Evolutionary conservation across 495 filamentous ascomycete genomes (phyloP).

Genomic region (Penicillium manginii): DNA sequence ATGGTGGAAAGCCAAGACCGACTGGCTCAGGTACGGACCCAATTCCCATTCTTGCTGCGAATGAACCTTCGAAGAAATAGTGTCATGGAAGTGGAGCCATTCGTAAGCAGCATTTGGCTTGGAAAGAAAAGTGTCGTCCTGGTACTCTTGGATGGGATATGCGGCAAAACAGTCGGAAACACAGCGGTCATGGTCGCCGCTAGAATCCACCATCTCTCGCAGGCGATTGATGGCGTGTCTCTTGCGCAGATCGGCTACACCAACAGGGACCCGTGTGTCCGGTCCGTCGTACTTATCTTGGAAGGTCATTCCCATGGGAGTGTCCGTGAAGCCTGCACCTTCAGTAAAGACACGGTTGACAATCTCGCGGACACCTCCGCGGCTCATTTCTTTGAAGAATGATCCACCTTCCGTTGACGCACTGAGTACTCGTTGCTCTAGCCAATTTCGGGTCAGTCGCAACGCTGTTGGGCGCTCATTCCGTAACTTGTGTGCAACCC

Average conservation of each 20-base stretch:
- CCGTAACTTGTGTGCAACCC: slow-evolving; percentile 82
- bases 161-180: slow-evolving; percentile 79
- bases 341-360: slow-evolving; percentile 85
- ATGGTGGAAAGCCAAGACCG: slow-evolving; percentile 87
- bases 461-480: slow-evolving; percentile 43
- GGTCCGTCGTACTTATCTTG: slow-evolving; percentile 36
- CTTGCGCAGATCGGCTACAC: slow-evolving; percentile 75
- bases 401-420: slow-evolving; percentile 74
- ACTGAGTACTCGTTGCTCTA: slow-evolving; percentile 76
- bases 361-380: slow-evolving; percentile 80
- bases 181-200: slow-evolving; percentile 86
- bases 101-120: slow-evolving; percentile 88
- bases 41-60: slow-evolving; percentile 87
- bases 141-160: slow-evolving; percentile 84
- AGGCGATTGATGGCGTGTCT: slow-evolving; percentile 76
- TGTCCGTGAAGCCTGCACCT: slow-evolving; percentile 80
- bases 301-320: slow-evolving; percentile 37
- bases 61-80: slow-evolving; percentile 73
- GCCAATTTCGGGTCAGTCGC: slow-evolving; percentile 76
- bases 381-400: slow-evolving; percentile 74
- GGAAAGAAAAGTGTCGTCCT: slow-evolving; percentile 87
- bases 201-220: slow-evolving; percentile 86
- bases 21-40: slow-evolving; percentile 78
- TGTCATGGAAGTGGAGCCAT: slow-evolving; percentile 94
- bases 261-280: slow-evolving; percentile 40